These are phyloP conservation scores for Durusdinium trenchii DNA, from an alignment of 73 alveolate genomes.

Conservation along the genomic window DNA sequence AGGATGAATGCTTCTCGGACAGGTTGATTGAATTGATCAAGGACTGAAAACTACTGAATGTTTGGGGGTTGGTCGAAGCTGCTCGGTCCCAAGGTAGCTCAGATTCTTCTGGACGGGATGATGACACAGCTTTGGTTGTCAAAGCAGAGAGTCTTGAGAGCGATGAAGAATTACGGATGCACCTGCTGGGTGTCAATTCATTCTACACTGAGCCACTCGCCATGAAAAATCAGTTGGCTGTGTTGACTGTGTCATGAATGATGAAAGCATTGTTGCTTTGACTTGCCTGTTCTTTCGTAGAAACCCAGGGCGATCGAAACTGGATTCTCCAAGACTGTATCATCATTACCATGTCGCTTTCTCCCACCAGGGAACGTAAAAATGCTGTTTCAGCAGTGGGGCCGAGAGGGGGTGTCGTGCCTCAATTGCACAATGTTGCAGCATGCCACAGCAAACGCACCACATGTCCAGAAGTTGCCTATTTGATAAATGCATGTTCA, in stretches of 20 bases:
- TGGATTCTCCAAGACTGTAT: background rate
- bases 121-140: background rate
- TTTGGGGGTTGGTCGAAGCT: background rate
- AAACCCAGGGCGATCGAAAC: background rate
- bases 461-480: background rate
- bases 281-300: background rate
- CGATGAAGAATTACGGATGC: conserved; percentile 12
- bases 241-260: too few relatives aligned
- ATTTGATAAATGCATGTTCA: background rate
- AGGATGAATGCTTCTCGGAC: background rate
- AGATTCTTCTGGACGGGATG: background rate
- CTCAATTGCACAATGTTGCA: background rate
- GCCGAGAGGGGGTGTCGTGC: background rate
- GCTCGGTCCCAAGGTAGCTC: background rate
- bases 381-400: background rate
- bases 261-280: background rate
- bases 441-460: background rate
- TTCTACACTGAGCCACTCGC: background rate
- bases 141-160: background rate
- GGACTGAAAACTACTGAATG: background rate
- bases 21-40: background rate
- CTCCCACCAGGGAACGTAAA: background rate
- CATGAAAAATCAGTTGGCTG: too few relatives aligned
- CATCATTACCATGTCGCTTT: background rate
- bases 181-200: background rate